A percentile compares a stretch with the other conserved stretches of the same genome.
Evolutionary conservation across 192 early-diverging fungal species (phyloP).

Genomic region (Physocladia obscura): DNA sequence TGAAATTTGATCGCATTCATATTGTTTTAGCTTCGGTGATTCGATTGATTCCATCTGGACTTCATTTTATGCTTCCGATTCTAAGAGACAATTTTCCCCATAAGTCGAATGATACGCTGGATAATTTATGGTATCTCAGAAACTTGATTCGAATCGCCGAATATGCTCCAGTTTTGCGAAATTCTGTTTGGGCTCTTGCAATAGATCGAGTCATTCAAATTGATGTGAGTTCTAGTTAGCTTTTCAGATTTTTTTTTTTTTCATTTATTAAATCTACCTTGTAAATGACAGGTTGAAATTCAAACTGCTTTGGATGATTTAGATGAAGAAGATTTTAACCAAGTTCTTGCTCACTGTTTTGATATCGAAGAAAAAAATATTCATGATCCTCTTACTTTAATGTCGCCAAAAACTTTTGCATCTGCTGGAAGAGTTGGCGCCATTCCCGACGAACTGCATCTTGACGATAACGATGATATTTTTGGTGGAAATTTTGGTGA

Average conservation of each 20-base stretch:
- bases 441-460: slow-evolving; percentile 42
- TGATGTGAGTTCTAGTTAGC: slow-evolving; percentile 76
- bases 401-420: slow-evolving; percentile 16
- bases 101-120: slow-evolving; percentile 58
- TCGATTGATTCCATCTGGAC: slow-evolving; percentile 67
- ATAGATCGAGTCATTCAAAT: slow-evolving; percentile 85
- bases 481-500: not conserved
- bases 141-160: slow-evolving; percentile 73
- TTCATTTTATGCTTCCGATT: slow-evolving; percentile 60
- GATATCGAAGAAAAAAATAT: slow-evolving; percentile 52
- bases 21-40: slow-evolving; percentile 61
- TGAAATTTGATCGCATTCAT: slow-evolving; percentile 62
- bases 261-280: not conserved
- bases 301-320: slow-evolving; percentile 87
- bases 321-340: slow-evolving; percentile 56
- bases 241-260: not conserved
- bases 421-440: slow-evolving; percentile 8
- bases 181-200: slow-evolving; percentile 70
- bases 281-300: slow-evolving; percentile 75
- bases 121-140: slow-evolving; percentile 68
- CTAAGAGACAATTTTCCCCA: slow-evolving; percentile 73
- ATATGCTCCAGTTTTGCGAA: slow-evolving; percentile 73
- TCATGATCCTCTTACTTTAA: not conserved
- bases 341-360: slow-evolving; percentile 48
- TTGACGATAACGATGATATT: slow-evolving; percentile 34